A percentile compares a stretch with the other conserved stretches of the same genome.
Conservation (phyloP, 768 basidiomycete species). For the Psilocybe sp. region DNA sequence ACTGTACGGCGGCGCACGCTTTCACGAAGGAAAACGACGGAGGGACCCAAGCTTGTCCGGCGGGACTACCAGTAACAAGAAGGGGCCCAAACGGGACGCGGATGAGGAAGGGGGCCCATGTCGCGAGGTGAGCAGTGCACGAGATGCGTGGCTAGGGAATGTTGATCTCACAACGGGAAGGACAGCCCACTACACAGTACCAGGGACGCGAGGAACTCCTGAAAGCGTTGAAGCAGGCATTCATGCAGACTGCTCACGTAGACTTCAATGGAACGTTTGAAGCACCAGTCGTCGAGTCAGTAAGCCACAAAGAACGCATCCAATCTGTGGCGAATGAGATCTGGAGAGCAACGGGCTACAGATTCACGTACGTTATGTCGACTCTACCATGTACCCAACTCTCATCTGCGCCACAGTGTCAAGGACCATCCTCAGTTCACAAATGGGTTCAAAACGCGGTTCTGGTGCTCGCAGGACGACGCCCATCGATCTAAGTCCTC, state of each 20-base stretch:
- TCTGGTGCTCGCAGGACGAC: conserved; percentile 52
- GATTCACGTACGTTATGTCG: conserved; percentile 40
- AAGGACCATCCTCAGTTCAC: conserved; percentile 48
- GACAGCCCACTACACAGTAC: conserved; percentile 26
- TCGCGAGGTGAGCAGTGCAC: conserved; percentile 17
- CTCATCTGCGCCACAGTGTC: conserved; percentile 27
- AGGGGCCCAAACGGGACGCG: conserved; percentile 17
- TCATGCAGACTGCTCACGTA: conserved; percentile 31
- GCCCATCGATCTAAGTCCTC: conserved; percentile 39
- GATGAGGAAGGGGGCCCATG: conserved; percentile 19
- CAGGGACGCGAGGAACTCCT: conserved; percentile 29
- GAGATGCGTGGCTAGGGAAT: not conserved
- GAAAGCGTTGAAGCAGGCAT: conserved; percentile 28
- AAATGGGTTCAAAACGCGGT: conserved; percentile 46
- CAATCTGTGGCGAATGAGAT: conserved; percentile 41
- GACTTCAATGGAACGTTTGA: conserved; percentile 43
- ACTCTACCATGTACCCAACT: conserved; percentile 3
- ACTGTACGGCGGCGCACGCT: conserved; percentile 16
- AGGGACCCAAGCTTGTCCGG: conserved; percentile 13
- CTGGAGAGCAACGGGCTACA: conserved; percentile 47
- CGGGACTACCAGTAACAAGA: conserved; percentile 18
- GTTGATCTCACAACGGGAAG: conserved; percentile 4
- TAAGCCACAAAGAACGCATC: conserved; percentile 39
- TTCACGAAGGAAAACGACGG: conserved; percentile 16
- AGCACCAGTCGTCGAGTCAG: conserved; percentile 18